Percentiles rank a stretch among this genome's conserved stretches.
Evolutionary conservation across 2,329 filamentous ascomycete species (phyloP).

Genomic region (Fusarium multiceps): DNA sequence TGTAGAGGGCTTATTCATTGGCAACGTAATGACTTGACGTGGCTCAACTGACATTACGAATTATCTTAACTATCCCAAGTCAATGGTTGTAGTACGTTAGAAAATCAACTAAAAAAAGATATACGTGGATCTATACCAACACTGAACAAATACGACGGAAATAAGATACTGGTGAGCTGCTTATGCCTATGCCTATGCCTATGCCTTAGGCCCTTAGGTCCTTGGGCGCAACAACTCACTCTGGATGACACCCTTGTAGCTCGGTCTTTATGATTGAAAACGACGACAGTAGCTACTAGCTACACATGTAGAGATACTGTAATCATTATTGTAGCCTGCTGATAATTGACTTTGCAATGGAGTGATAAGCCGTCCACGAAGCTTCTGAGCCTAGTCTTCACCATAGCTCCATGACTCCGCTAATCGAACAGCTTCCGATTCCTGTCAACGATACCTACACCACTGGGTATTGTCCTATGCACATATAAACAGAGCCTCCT

Average conservation of each 20-base stretch:
- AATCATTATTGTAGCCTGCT: background rate
- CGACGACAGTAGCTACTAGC: background rate
- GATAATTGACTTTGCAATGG: background rate
- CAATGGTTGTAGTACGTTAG: background rate
- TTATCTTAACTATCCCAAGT: background rate
- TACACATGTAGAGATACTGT: background rate
- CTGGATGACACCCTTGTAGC: background rate
- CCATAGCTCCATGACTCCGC: background rate
- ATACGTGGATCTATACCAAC: background rate
- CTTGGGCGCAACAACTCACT: background rate
- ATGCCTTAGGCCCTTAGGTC: background rate
- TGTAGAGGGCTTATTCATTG: background rate
- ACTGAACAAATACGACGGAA: constrained; percentile 13
- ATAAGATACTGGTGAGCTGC: constrained; percentile 3
- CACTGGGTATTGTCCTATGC: background rate
- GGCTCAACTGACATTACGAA: background rate
- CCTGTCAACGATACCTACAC: background rate
- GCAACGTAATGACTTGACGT: background rate
- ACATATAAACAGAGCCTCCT: background rate
- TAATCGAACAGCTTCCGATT: background rate
- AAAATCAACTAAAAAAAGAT: background rate
- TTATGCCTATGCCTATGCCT: too few species aligned
- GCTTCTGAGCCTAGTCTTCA: background rate
- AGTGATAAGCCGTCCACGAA: background rate
- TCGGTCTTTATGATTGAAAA: background rate